These are phyloP conservation scores for Mortierella antarctica DNA, from an alignment of 192 early-diverging fungal species.

Conservation along the genomic window DNA sequence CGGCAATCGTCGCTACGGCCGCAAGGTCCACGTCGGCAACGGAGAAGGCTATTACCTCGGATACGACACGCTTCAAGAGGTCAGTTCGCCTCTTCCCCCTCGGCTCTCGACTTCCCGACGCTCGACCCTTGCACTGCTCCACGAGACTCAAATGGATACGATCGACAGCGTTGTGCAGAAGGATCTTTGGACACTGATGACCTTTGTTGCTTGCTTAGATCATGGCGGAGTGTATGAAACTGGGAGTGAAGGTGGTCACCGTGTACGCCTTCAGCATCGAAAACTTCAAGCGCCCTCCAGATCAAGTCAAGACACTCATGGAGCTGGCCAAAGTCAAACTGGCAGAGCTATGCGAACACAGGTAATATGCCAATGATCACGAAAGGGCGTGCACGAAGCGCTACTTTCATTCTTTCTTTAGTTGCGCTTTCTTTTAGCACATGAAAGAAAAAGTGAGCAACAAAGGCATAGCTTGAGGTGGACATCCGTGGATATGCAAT, in stretches of 20 bases:
- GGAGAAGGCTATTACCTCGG: slow-evolving; percentile 85
- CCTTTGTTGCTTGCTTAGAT: slow-evolving; percentile 58
- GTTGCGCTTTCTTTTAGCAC: slow-evolving; percentile 4
- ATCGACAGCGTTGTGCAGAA: background rate
- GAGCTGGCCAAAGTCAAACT: slow-evolving; percentile 81
- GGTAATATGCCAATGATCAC: slow-evolving; percentile 47
- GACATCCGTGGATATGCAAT: too few relatives aligned
- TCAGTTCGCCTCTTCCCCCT: slow-evolving; percentile 31
- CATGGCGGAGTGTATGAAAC: slow-evolving; percentile 86
- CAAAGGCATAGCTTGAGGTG: too few relatives aligned
- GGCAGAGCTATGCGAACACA: slow-evolving; percentile 75
- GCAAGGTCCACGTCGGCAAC: slow-evolving; percentile 64
- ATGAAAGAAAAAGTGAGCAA: slow-evolving; percentile 15
- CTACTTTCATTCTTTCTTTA: background rate
- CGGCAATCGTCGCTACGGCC: slow-evolving; percentile 94
- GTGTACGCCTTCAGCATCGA: slow-evolving; percentile 99
- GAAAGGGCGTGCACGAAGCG: too few relatives aligned
- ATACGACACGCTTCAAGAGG: slow-evolving; percentile 80
- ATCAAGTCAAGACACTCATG: slow-evolving; percentile 92
- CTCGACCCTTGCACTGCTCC: background rate
- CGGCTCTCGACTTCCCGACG: background rate
- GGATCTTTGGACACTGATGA: background rate
- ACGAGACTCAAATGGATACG: background rate
- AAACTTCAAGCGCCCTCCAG: slow-evolving; percentile 91
- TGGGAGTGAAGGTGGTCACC: slow-evolving; percentile 88